A percentile compares a stretch with the other conserved stretches of the same genome.
These are phyloP conservation scores for Curvularia verruculosa DNA, from an alignment of 2,329 filamentous ascomycete species.

Conservation along the genomic window DNA sequence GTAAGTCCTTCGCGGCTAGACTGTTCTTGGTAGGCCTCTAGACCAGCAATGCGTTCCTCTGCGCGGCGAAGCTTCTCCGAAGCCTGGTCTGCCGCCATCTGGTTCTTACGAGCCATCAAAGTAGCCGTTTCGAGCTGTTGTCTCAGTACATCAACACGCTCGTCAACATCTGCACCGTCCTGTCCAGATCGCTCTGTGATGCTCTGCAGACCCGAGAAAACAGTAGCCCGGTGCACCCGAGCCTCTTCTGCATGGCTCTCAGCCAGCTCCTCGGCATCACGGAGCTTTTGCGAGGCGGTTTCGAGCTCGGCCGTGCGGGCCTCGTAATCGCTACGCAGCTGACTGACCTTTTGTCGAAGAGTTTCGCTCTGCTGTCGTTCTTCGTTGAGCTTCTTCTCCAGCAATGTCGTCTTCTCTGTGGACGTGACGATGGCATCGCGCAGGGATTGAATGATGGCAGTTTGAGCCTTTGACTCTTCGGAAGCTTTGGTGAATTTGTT, in stretches of 20 bases:
- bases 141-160: conserved; percentile 76
- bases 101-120: conserved; percentile 82
- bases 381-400: conserved; percentile 83
- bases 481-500: conserved; percentile 70
- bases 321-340: conserved; percentile 83
- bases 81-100: conserved; percentile 83
- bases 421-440: conserved; percentile 80
- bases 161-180: conserved; percentile 57
- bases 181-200: conserved; percentile 63
- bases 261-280: conserved; percentile 85
- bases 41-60: conserved; percentile 93
- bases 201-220: conserved; percentile 82
- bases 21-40: conserved; percentile 97
- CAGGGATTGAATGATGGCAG: conserved; percentile 73
- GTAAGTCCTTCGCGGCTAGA: conserved; percentile 89
- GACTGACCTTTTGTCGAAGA: conserved; percentile 76
- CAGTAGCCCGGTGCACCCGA: conserved; percentile 78
- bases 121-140: conserved; percentile 80
- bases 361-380: conserved; percentile 77
- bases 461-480: conserved; percentile 71
- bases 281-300: conserved; percentile 72
- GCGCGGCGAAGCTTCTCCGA: conserved; percentile 89
- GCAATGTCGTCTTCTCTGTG: conserved; percentile 72
- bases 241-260: conserved; percentile 89
- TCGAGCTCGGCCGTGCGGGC: conserved; percentile 79